Percentiles rank a stretch among this genome's conserved stretches.
Conservation (phyloP, 177 flowering plant genomes). For the Tripterygium wilfordii region DNA sequence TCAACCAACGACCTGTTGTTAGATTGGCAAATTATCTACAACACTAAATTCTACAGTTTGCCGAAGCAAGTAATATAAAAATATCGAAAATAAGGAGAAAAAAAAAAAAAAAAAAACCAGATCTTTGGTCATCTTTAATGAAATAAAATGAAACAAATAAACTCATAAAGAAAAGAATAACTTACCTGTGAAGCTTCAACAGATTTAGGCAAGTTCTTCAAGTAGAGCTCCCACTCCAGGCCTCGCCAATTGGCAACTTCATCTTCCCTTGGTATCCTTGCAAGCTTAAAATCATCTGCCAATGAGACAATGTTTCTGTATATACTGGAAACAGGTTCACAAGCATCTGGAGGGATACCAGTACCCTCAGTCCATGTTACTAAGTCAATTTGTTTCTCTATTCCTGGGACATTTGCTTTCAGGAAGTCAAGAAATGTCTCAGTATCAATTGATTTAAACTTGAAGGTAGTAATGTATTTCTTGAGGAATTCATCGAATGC, state of each 20-base stretch:
- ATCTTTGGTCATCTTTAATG: too few relatives aligned
- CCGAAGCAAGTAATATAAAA: too few relatives aligned
- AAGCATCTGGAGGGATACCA: slow-evolving; percentile 95
- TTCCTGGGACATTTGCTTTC: slow-evolving; percentile 76
- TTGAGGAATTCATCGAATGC: slow-evolving; percentile 89
- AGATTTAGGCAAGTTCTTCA: slow-evolving; percentile 79
- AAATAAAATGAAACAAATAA: too few relatives aligned
- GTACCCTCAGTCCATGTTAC: slow-evolving; percentile 83
- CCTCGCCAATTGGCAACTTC: slow-evolving; percentile 93
- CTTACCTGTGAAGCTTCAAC: slow-evolving; percentile 91
- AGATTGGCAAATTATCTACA: too few relatives aligned
- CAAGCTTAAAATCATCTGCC: slow-evolving; percentile 73
- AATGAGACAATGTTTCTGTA: slow-evolving; percentile 71
- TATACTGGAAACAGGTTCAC: slow-evolving; percentile 75
- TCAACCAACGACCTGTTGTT: too few relatives aligned
- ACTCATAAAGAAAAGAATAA: too few relatives aligned
- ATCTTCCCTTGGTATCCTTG: slow-evolving; percentile 84
- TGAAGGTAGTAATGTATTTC: slow-evolving; percentile 85
- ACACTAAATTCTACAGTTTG: too few relatives aligned
- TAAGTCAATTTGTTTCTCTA: slow-evolving; percentile 72
- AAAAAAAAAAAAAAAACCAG: too few relatives aligned
- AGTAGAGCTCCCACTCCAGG: slow-evolving; percentile 96
- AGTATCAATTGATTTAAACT: slow-evolving; percentile 91
- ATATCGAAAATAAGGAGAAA: too few relatives aligned
- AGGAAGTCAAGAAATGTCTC: slow-evolving; percentile 81